Conservation (phyloP, 1,284 basidiomycete species). For the Marasmius oreades region DNA sequence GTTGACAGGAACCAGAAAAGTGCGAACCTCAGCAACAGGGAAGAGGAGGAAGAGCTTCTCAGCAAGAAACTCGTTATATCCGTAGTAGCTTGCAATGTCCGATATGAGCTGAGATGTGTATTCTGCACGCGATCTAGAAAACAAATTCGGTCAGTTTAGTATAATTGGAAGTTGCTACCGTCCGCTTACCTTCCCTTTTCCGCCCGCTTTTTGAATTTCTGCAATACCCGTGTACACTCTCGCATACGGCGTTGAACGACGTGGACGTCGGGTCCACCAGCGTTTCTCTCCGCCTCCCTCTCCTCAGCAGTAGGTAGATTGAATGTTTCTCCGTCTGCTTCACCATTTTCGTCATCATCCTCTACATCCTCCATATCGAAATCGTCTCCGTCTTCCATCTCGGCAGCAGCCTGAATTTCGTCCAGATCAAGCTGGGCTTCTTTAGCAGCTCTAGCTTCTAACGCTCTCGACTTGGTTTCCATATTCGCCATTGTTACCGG, state of each 20-base stretch:
- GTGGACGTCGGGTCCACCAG: conserved; percentile 75
- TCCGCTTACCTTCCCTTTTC: conserved; percentile 66
- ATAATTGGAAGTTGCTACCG: background rate
- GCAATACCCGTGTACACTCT: conserved; percentile 80
- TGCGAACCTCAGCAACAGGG: conserved; percentile 78
- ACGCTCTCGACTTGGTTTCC: conserved; percentile 69
- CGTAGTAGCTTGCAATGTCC: conserved; percentile 94
- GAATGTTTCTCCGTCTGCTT: conserved; percentile 58
- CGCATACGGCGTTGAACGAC: conserved; percentile 88
- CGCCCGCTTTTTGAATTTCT: conserved; percentile 69
- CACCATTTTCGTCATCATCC: conserved; percentile 57
- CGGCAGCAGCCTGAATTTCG: conserved; percentile 60
- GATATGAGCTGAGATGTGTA: conserved; percentile 86
- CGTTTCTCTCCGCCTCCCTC: conserved; percentile 72
- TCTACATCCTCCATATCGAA: conserved; percentile 45
- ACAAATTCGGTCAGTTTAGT: conserved; percentile 16
- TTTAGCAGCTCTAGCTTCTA: conserved; percentile 61
- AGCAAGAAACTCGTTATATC: conserved; percentile 94
- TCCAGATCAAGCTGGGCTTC: conserved; percentile 69
- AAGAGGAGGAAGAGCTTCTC: conserved; percentile 96
- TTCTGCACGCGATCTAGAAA: conserved; percentile 76
- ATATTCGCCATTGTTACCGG: conserved; percentile 72
- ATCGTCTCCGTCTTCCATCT: conserved; percentile 35
- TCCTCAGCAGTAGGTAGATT: conserved; percentile 81
- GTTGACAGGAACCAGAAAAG: background rate